These are phyloP conservation scores for Cyclotella cryptica DNA, from an alignment of 108 stramenopile genomes.

Conservation along the genomic window DNA sequence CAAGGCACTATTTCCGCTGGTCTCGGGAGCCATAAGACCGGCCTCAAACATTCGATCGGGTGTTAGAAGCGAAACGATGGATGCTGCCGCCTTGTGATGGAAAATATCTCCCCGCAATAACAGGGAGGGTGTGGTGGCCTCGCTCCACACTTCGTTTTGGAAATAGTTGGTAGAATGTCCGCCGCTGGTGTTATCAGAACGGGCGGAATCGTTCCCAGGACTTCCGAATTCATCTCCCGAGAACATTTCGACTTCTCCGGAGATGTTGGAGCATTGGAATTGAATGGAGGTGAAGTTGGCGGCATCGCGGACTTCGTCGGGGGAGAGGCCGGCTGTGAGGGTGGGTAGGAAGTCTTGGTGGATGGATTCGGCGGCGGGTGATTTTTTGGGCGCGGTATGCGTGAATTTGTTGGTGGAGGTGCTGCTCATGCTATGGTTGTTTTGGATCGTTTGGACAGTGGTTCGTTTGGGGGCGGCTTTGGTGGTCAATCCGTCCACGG, in stretches of 20 bases:
- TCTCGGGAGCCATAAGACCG: conserved; percentile 36
- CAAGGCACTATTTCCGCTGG: background rate
- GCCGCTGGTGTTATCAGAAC: background rate
- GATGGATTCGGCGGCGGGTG: conserved; percentile 2
- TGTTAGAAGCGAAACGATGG: conserved; percentile 58
- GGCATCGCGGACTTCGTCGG: conserved; percentile 44
- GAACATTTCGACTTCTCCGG: conserved; percentile 48
- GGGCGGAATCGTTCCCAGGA: background rate
- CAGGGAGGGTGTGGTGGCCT: conserved; percentile 31
- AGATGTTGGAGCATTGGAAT: conserved; percentile 15
- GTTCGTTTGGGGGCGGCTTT: no score
- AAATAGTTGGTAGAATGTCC: background rate
- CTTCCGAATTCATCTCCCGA: conserved; percentile 14
- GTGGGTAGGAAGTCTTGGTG: conserved; percentile 6
- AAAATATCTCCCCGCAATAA: conserved; percentile 52
- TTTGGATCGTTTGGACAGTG: no score
- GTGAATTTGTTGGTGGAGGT: background rate
- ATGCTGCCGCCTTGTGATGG: conserved; percentile 66
- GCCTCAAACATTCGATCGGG: conserved; percentile 35
- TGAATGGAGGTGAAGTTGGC: conserved; percentile 50
- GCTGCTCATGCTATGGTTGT: no score
- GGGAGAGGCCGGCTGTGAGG: conserved; percentile 8
- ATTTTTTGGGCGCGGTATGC: background rate
- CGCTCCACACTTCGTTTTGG: conserved; percentile 15
- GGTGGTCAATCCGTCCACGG: no score